A percentile compares a stretch with the other conserved stretches of the same genome.
phyloP scores from a whole-genome alignment of 2,329 filamentous ascomycete genomes.

The Aureobasidium vineae region DNA sequence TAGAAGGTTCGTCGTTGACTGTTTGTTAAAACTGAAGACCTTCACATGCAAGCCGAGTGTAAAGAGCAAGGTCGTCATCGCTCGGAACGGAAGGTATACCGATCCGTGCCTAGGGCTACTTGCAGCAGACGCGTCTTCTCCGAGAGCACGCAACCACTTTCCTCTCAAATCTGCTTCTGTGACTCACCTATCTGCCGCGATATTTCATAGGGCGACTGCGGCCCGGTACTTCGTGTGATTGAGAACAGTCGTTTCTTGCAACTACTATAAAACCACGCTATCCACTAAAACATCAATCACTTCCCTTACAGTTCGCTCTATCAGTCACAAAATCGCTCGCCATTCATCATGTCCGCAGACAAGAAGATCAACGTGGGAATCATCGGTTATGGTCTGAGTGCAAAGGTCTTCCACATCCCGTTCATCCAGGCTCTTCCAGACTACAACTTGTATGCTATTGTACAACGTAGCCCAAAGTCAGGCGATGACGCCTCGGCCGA shows the following conservation, averaged over 20 bases:
- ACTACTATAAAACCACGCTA: neutral
- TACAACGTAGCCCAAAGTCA: conserved; percentile 67
- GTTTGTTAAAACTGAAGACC: neutral
- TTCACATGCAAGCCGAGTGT: conserved; percentile 15
- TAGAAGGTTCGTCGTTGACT: neutral
- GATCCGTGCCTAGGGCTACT: neutral
- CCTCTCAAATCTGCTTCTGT: neutral
- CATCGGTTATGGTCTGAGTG: conserved; percentile 62
- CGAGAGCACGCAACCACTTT: neutral
- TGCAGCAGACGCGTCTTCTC: neutral
- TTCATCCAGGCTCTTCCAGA: conserved; percentile 63
- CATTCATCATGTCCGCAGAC: conserved; percentile 23
- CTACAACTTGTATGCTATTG: conserved; percentile 69
- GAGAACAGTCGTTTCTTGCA: neutral
- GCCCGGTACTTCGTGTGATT: neutral
- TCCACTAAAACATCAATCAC: neutral
- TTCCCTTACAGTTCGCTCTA: neutral
- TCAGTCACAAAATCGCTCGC: neutral
- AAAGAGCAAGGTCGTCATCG: conserved; percentile 15
- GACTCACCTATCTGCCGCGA: neutral
- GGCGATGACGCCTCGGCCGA: conserved; percentile 67
- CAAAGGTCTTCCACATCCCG: conserved; percentile 82
- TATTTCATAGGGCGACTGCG: neutral
- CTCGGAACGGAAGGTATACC: conserved; percentile 10
- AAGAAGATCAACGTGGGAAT: conserved; percentile 55